Evolutionary conservation across 768 basidiomycete species (phyloP).

Genomic region (Mycena floridula): DNA sequence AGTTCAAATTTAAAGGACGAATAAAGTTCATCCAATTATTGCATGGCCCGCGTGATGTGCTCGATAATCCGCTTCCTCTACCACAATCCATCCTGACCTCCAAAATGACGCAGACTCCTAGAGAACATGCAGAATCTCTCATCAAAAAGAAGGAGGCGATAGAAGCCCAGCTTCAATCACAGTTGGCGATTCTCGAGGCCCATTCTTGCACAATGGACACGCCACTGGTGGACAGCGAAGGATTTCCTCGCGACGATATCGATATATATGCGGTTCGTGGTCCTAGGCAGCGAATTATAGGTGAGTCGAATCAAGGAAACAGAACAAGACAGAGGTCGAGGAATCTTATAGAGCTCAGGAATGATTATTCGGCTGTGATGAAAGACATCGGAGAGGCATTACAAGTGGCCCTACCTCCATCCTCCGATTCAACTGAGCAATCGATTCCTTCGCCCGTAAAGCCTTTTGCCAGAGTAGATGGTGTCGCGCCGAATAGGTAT

Average conservation of each 20-base stretch:
- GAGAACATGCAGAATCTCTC: conserved; percentile 55
- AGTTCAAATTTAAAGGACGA: too few species aligned
- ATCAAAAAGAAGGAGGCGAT: conserved; percentile 67
- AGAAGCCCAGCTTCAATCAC: conserved; percentile 62
- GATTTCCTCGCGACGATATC: conserved; percentile 85
- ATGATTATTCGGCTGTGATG: conserved; percentile 66
- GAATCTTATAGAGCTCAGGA: conserved; percentile 73
- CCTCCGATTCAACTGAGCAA: conserved; percentile 7
- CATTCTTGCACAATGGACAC: conserved; percentile 63
- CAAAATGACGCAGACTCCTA: too few species aligned
- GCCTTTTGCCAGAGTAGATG: conserved; percentile 74
- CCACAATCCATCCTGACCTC: too few species aligned
- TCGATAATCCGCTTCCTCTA: too few species aligned
- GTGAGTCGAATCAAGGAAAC: too few species aligned
- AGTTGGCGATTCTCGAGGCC: conserved; percentile 54
- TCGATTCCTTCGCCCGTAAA: conserved; percentile 17
- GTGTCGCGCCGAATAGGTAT: conserved; percentile 69
- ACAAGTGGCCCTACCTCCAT: conserved; percentile 10
- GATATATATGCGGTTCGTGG: conserved; percentile 75
- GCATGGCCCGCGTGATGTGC: too few species aligned
- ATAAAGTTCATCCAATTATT: too few species aligned
- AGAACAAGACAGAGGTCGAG: too few species aligned
- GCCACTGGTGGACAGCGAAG: conserved; percentile 78
- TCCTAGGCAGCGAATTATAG: conserved; percentile 73
- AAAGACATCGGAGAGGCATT: conserved; percentile 63